Conservation (phyloP, 1,284 basidiomycete species). For the Moesziomyces parantarcticus region DNA sequence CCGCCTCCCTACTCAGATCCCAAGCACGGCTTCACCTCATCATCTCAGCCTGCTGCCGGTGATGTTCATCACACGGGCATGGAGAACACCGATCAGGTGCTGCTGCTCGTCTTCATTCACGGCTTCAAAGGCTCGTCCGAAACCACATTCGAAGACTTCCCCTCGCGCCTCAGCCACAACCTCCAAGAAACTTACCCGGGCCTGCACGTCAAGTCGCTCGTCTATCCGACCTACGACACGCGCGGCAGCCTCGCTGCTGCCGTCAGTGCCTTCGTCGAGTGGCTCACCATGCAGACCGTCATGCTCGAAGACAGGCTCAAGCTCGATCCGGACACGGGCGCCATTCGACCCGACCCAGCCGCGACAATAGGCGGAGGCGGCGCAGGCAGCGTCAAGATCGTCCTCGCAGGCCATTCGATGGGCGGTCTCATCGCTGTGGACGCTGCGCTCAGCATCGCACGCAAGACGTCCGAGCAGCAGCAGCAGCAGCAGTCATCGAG, state of each 20-base stretch:
- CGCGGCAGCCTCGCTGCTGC: conserved; percentile 61
- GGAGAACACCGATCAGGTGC: conserved; percentile 34
- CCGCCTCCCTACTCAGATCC: conserved; percentile 7
- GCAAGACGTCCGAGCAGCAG: conserved; percentile 21
- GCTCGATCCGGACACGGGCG: conserved; percentile 30
- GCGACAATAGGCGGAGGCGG: conserved; percentile 46
- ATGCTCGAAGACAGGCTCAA: conserved; percentile 75
- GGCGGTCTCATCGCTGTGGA: conserved; percentile 78
- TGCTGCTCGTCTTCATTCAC: conserved; percentile 58
- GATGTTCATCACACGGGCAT: conserved; percentile 32
- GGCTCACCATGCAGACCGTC: conserved; percentile 77
- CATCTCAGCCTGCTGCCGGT: background rate
- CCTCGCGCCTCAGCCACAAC: conserved; percentile 80
- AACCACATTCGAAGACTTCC: conserved; percentile 80
- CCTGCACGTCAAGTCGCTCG: conserved; percentile 76
- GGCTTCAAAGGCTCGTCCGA: conserved; percentile 78
- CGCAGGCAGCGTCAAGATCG: conserved; percentile 72
- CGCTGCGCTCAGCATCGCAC: conserved; percentile 72
- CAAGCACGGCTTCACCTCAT: conserved; percentile 15
- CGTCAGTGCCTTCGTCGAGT: conserved; percentile 46
- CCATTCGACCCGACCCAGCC: conserved; percentile 19
- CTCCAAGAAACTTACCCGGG: conserved; percentile 72
- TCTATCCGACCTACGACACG: conserved; percentile 92
- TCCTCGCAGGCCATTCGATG: conserved; percentile 85
- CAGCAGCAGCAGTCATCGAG: conserved; percentile 1